Conservation (phyloP, 257 asterid genomes). For the Capsicum chinense region DNA sequence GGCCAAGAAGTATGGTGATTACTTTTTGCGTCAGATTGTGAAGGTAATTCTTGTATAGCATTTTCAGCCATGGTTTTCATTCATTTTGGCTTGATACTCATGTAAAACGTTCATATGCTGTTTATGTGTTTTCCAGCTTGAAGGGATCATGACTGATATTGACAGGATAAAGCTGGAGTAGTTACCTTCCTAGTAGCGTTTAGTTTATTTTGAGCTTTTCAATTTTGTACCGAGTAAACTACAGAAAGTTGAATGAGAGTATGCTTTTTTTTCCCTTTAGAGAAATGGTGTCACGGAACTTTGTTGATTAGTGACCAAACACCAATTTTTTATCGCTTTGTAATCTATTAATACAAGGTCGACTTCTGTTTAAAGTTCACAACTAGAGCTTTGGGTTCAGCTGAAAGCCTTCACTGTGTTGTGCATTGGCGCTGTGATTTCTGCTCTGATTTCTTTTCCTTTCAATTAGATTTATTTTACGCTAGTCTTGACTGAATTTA, state of each 20-base stretch:
- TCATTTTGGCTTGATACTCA: not conserved
- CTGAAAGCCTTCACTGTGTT: too few species aligned
- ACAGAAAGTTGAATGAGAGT: slow-evolving; percentile 1
- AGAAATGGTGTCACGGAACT: not conserved
- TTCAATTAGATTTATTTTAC: too few species aligned
- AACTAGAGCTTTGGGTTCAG: not conserved
- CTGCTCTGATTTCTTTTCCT: too few species aligned
- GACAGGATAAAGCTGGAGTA: slow-evolving; percentile 64
- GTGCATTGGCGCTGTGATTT: not conserved
- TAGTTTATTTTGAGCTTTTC: slow-evolving; percentile 4
- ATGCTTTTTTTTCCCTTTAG: not conserved
- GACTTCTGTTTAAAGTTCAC: not conserved
- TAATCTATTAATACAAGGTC: slow-evolving; percentile 18
- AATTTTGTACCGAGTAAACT: slow-evolving; percentile 1
- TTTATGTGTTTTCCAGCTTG: slow-evolving; percentile 55
- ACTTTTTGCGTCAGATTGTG: slow-evolving; percentile 74
- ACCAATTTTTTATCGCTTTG: not conserved
- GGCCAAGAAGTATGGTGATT: slow-evolving; percentile 66
- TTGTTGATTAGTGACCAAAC: slow-evolving; percentile 12
- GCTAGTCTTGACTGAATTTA: too few species aligned
- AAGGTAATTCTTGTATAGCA: slow-evolving; percentile 48
- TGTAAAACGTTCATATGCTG: not conserved
- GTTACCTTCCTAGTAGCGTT: not conserved
- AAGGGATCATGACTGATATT: slow-evolving; percentile 62
- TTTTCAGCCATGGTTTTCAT: not conserved